phyloP scores from a whole-genome alignment of 768 basidiomycete genomes.

The Agrocybe chaxingu region DNA sequence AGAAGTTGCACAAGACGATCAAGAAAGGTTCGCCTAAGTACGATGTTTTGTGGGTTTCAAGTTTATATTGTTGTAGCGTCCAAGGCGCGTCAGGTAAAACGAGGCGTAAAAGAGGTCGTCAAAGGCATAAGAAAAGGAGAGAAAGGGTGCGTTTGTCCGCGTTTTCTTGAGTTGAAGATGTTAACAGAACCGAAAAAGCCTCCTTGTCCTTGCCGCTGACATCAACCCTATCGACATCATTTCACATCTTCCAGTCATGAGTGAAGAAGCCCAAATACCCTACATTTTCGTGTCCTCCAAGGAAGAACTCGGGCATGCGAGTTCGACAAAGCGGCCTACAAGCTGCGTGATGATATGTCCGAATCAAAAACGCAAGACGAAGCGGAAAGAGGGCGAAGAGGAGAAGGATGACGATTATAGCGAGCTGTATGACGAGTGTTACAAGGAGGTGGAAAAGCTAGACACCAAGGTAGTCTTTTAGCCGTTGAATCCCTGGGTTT shows the following conservation, averaged over 20 bases:
- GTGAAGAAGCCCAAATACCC: conserved; percentile 90
- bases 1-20: conserved; percentile 92
- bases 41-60: background rate
- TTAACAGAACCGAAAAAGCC: conserved; percentile 36
- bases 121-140: conserved; percentile 98
- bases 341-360: conserved; percentile 97
- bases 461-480: conserved; percentile 70
- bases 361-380: conserved; percentile 67
- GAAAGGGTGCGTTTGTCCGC: conserved; percentile 66
- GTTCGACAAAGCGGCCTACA: conserved; percentile 96
- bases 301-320: conserved; percentile 93
- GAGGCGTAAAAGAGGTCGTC: conserved; percentile 98
- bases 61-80: conserved; percentile 54
- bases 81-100: conserved; percentile 91
- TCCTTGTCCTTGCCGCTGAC: conserved; percentile 92
- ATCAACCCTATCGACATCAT: conserved; percentile 99
- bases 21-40: conserved; percentile 65
- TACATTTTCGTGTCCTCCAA: conserved; percentile 90
- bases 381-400: conserved; percentile 59
- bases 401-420: conserved; percentile 81
- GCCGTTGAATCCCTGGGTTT: conserved; percentile 3
- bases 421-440: conserved; percentile 84
- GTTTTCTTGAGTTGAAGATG: background rate
- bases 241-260: conserved; percentile 90
- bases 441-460: conserved; percentile 79